These are phyloP conservation scores for Microdochium nivale DNA, from an alignment of 2,329 filamentous ascomycete genomes.

Conservation along the genomic window DNA sequence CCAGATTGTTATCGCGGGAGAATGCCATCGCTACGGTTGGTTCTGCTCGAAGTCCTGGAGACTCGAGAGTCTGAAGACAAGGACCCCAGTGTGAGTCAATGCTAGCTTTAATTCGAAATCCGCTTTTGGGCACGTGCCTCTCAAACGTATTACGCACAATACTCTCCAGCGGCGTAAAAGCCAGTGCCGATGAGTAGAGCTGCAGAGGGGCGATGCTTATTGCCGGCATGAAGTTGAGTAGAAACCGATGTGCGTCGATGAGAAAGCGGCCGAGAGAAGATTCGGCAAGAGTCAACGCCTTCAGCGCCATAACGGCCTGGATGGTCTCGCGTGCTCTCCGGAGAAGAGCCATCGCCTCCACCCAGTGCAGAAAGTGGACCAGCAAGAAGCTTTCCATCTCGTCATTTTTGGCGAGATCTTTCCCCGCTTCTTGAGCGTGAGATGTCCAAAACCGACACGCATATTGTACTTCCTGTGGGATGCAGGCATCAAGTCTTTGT, in stretches of 20 bases:
- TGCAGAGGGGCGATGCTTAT: slow-evolving; percentile 21
- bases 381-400: slow-evolving; percentile 17
- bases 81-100: slow-evolving; percentile 8
- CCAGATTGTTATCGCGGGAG: neutral
- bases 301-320: slow-evolving; percentile 1
- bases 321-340: slow-evolving; percentile 10
- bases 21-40: neutral
- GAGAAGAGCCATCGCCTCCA: slow-evolving; percentile 22
- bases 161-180: slow-evolving; percentile 20
- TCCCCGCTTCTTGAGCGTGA: slow-evolving; percentile 12
- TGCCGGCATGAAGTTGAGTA: slow-evolving; percentile 10
- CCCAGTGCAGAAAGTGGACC: slow-evolving; percentile 22
- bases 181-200: slow-evolving; percentile 20
- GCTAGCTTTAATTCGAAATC: slow-evolving; percentile 7
- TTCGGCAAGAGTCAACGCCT: neutral
- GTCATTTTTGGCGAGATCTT: slow-evolving; percentile 14
- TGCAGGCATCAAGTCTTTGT: neutral
- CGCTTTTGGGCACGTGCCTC: slow-evolving; percentile 6
- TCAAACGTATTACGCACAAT: slow-evolving; percentile 13
- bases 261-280: neutral
- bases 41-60: slow-evolving; percentile 2
- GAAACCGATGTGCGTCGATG: slow-evolving; percentile 16
- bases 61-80: slow-evolving; percentile 9
- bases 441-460: slow-evolving; percentile 20
- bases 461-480: slow-evolving; percentile 13